These are phyloP conservation scores for Mortierella sp. DNA, from an alignment of 371 early-diverging fungal genomes.

Conservation along the genomic window DNA sequence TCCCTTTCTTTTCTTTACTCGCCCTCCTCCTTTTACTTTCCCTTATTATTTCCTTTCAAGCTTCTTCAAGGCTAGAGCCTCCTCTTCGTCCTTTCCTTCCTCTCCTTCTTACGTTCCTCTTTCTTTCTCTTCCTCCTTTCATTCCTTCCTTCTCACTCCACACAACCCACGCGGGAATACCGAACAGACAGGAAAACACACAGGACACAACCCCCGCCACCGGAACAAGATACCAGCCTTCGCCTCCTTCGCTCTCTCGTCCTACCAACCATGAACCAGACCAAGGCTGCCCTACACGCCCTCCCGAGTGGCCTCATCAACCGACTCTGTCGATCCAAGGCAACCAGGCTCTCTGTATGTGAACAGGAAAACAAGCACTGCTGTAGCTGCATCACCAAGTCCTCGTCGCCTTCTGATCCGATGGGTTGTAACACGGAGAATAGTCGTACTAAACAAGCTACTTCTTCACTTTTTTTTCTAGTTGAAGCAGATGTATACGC, in stretches of 20 bases:
- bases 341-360: conserved; percentile 51
- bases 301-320: conserved; percentile 53
- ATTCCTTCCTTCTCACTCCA: conserved; percentile 6
- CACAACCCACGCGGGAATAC: not conserved
- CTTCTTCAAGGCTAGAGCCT: not conserved
- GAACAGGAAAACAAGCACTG: not conserved
- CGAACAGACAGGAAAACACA: not conserved
- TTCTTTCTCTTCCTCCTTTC: conserved; percentile 7
- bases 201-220: not conserved
- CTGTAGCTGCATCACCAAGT: not conserved
- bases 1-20: not conserved
- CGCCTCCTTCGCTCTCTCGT: not conserved
- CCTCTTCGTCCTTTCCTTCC: not conserved
- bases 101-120: not conserved
- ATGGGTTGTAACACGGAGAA: not conserved
- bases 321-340: conserved; percentile 52
- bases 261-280: conserved; percentile 35
- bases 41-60: not conserved
- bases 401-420: not conserved
- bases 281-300: conserved; percentile 48
- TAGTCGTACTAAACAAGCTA: not conserved
- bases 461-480: conserved; percentile 1
- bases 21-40: not conserved
- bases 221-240: not conserved
- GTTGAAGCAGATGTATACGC: conserved; percentile 57